These are phyloP conservation scores for Aureobasidium uvarum DNA, from an alignment of 2,329 filamentous ascomycete species.

Conservation along the genomic window DNA sequence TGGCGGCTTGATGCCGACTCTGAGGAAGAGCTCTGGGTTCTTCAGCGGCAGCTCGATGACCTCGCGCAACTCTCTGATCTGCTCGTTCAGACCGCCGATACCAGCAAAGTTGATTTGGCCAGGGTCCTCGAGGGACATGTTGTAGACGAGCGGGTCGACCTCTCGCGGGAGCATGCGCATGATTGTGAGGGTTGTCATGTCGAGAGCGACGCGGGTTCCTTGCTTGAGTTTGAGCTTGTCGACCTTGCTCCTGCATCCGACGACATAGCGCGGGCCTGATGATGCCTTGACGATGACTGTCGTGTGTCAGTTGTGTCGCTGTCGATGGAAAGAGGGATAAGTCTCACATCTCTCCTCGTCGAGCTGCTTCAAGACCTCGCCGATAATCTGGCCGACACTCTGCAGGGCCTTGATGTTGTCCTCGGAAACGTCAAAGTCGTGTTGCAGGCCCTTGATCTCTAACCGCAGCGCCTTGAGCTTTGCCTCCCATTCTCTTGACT, in stretches of 20 bases:
- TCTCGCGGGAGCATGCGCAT: slow-evolving; percentile 99
- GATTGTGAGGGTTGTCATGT: slow-evolving; percentile 99
- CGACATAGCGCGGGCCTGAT: slow-evolving; percentile 93
- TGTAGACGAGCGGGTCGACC: slow-evolving; percentile 98
- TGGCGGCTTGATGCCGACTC: slow-evolving; percentile 97
- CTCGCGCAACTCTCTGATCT: slow-evolving; percentile 94
- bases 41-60: slow-evolving; percentile 98
- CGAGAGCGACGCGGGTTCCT: slow-evolving; percentile 92
- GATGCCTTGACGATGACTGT: slow-evolving; percentile 98
- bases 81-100: slow-evolving; percentile 96
- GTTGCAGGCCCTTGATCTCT: slow-evolving; percentile 93
- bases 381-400: slow-evolving; percentile 98
- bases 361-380: slow-evolving; percentile 96
- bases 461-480: slow-evolving; percentile 92
- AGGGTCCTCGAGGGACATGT: slow-evolving; percentile 98
- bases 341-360: slow-evolving; percentile 95
- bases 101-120: slow-evolving; percentile 97
- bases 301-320: background rate
- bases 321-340: background rate
- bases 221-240: slow-evolving; percentile 98
- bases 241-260: slow-evolving; percentile 97
- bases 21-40: slow-evolving; percentile 94
- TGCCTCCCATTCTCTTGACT: slow-evolving; percentile 97
- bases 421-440: slow-evolving; percentile 94
- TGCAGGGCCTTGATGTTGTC: slow-evolving; percentile 99